A percentile compares a stretch with the other conserved stretches of the same genome.
Conservation (phyloP, 495 filamentous ascomycete species). For the Daldinia concentrica region DNA sequence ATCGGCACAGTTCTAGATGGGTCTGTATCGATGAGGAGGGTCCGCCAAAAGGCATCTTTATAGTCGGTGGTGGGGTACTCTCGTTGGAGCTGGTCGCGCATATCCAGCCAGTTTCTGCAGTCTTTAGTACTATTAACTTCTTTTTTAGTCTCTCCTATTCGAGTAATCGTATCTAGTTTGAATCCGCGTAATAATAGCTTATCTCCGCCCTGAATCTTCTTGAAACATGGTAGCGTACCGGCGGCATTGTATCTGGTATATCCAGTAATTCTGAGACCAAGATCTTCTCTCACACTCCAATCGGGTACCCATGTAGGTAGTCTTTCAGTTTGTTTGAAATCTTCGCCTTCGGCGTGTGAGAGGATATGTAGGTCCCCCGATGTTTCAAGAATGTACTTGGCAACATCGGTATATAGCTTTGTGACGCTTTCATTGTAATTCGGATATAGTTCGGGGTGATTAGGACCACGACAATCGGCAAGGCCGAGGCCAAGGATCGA, state of each 20-base stretch:
- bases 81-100: slow-evolving; percentile 22
- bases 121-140: slow-evolving; percentile 12
- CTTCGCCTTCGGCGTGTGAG: slow-evolving; percentile 32
- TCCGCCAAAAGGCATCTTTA: slow-evolving; percentile 37
- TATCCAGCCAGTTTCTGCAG: slow-evolving; percentile 27
- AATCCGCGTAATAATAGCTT: slow-evolving; percentile 20
- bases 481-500: slow-evolving; percentile 33
- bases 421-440: slow-evolving; percentile 18
- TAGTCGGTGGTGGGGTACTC: slow-evolving; percentile 27
- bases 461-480: not conserved
- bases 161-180: slow-evolving; percentile 31
- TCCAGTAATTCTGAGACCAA: slow-evolving; percentile 37
- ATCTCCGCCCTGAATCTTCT: not conserved
- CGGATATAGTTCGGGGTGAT: slow-evolving; percentile 5
- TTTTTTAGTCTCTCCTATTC: slow-evolving; percentile 29
- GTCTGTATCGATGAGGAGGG: slow-evolving; percentile 34
- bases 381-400: slow-evolving; percentile 22
- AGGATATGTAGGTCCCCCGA: slow-evolving; percentile 30
- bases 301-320: slow-evolving; percentile 36
- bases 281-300: slow-evolving; percentile 36
- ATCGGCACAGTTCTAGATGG: slow-evolving; percentile 23
- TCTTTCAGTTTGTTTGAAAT: not conserved
- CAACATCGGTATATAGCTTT: slow-evolving; percentile 19
- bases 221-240: slow-evolving; percentile 23
- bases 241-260: slow-evolving; percentile 29